Conservation (phyloP, 306 rosid genomes). For the Lathyrus aphaca region DNA sequence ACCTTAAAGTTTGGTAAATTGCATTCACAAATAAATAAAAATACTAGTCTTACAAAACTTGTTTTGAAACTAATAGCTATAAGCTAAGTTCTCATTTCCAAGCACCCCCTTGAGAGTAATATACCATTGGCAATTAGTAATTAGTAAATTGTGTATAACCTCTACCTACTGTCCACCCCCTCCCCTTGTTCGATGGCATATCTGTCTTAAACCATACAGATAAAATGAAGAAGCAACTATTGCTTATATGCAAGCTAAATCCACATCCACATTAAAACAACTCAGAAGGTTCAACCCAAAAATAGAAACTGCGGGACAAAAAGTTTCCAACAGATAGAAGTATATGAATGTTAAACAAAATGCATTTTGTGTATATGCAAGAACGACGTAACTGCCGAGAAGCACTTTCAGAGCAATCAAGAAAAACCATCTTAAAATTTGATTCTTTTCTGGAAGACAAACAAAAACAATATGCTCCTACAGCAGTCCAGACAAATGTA, state of each 20-base stretch:
- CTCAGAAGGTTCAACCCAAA: conserved; percentile 1
- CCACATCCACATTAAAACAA: conserved; percentile 4
- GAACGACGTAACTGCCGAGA: conserved; percentile 1
- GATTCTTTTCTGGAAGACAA: conserved; percentile 2
- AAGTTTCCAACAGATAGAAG: conserved; percentile 5
- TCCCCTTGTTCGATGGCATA: background rate
- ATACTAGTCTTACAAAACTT: background rate
- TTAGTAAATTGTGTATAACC: conserved; percentile 6
- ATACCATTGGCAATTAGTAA: conserved; percentile 11
- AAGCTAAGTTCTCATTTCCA: conserved; percentile 6
- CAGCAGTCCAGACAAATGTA: background rate
- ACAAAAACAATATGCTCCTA: conserved; percentile 22
- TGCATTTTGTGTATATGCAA: background rate
- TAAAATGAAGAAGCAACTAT: conserved; percentile 33
- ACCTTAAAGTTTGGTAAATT: background rate
- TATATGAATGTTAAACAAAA: conserved; percentile 14
- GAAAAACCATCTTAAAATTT: conserved; percentile 9
- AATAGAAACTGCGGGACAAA: conserved; percentile 2
- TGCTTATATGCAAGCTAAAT: conserved; percentile 13
- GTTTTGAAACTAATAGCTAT: conserved; percentile 13
- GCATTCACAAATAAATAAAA: conserved; percentile 9
- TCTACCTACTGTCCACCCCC: background rate
- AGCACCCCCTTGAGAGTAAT: conserved; percentile 14
- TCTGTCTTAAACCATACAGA: conserved; percentile 16
- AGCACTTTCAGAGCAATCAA: conserved; percentile 16